Conservation (phyloP, 768 basidiomycete species). For the Nidularia sp. region DNA sequence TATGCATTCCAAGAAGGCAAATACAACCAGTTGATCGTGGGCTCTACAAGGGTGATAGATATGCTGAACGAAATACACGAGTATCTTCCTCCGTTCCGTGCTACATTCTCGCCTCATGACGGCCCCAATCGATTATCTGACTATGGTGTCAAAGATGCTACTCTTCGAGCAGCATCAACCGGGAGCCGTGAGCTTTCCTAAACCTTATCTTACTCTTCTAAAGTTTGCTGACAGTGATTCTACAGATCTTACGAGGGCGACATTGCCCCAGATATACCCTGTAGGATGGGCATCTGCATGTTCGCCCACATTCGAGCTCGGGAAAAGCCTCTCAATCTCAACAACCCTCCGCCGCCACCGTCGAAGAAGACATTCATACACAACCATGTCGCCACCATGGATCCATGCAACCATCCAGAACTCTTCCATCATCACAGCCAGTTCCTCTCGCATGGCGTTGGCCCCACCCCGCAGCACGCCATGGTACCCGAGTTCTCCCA, state of each 20-base stretch:
- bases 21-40: constrained; percentile 29
- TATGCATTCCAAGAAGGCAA: constrained; percentile 29
- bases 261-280: constrained; percentile 23
- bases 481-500: constrained; percentile 52
- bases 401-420: constrained; percentile 44
- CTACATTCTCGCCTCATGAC: constrained; percentile 41
- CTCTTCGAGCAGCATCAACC: constrained; percentile 20
- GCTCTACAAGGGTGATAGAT: constrained; percentile 23
- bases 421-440: constrained; percentile 47
- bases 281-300: constrained; percentile 38
- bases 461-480: constrained; percentile 36
- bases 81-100: constrained; percentile 39
- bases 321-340: constrained; percentile 24
- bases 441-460: constrained; percentile 42
- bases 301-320: constrained; percentile 33
- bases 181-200: constrained; percentile 17
- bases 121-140: constrained; percentile 34
- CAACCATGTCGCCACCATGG: constrained; percentile 42
- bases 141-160: constrained; percentile 21
- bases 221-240: not conserved
- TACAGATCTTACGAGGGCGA: constrained; percentile 11
- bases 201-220: not conserved
- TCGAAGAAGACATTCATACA: constrained; percentile 43
- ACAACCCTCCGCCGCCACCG: constrained; percentile 25
- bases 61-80: constrained; percentile 35